A percentile compares a stretch with the other conserved stretches of the same genome.
phyloP scores from a whole-genome alignment of 148 eudicot genomes.

The Selenicereus undatus region DNA sequence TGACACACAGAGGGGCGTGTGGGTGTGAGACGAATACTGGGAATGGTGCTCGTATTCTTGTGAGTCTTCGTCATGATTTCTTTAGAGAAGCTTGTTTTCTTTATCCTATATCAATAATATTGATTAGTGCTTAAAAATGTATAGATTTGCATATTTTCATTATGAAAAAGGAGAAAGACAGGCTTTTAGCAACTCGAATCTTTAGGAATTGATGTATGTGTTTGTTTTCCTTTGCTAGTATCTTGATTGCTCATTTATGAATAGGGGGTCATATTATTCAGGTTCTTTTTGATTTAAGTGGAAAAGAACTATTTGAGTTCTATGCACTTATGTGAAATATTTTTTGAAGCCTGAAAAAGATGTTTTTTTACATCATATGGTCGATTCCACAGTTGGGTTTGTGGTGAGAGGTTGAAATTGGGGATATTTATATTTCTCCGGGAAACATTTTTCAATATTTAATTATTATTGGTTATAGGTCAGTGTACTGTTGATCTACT shows the following conservation, averaged over 20 bases:
- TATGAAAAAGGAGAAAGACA: neutral
- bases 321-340: too few species aligned
- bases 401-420: too few species aligned
- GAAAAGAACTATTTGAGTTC: too few species aligned
- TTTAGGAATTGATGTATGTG: neutral
- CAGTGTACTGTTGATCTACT: too few species aligned
- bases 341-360: neutral
- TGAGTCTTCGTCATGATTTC: slow-evolving; percentile 87
- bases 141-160: too few species aligned
- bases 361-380: too few species aligned
- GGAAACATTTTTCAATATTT: too few species aligned
- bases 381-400: too few species aligned
- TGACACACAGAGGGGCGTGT: slow-evolving; percentile 99
- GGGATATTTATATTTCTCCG: too few species aligned
- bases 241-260: neutral
- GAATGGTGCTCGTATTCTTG: slow-evolving; percentile 97
- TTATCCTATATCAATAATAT: neutral
- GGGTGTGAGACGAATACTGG: slow-evolving; percentile 97
- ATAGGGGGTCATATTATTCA: neutral
- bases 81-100: slow-evolving; percentile 53
- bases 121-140: neutral
- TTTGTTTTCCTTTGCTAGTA: neutral
- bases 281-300: neutral
- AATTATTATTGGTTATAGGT: too few species aligned
- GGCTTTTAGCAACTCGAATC: neutral